Evolutionary conservation across 2,329 filamentous ascomycete species (phyloP).

Genomic region (Fusarium mundagurra): DNA sequence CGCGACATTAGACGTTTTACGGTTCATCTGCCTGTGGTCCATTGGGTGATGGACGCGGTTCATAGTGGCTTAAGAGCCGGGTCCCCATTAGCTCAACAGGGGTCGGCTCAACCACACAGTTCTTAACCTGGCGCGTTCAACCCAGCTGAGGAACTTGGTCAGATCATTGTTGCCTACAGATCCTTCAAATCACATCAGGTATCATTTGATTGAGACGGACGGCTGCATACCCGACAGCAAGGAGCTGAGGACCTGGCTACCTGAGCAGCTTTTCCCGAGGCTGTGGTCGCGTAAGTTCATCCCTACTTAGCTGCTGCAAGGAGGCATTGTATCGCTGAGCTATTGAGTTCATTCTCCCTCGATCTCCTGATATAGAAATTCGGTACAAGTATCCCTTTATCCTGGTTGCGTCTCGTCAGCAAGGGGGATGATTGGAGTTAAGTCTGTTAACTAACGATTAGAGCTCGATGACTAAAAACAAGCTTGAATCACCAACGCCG

Average conservation of each 20-base stretch:
- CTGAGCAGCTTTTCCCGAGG: constrained; percentile 20
- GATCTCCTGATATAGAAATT: background rate
- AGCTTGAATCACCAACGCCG: constrained; percentile 34
- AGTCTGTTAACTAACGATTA: background rate
- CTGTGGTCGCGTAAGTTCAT: constrained; percentile 29
- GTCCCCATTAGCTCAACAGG: constrained; percentile 16
- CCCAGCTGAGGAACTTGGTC: constrained; percentile 8
- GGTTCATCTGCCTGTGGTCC: constrained; percentile 1
- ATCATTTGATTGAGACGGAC: constrained; percentile 22
- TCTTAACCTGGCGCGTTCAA: background rate
- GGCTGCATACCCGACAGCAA: constrained; percentile 37
- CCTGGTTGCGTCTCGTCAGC: background rate
- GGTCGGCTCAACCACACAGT: background rate
- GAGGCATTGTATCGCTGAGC: constrained; percentile 15
- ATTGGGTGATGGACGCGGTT: constrained; percentile 23
- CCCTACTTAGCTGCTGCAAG: constrained; percentile 30
- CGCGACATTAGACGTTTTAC: constrained; percentile 7
- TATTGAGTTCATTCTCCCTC: background rate
- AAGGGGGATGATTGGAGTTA: background rate
- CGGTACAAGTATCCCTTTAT: background rate
- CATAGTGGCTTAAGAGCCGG: constrained; percentile 7
- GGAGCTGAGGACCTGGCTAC: constrained; percentile 12
- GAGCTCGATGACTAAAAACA: constrained; percentile 4
- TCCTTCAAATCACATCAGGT: background rate
- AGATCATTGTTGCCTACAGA: constrained; percentile 10